Evolutionary conservation across 352 stramenopile genomes (phyloP).

Genomic region (Phytophthora cactorum): DNA sequence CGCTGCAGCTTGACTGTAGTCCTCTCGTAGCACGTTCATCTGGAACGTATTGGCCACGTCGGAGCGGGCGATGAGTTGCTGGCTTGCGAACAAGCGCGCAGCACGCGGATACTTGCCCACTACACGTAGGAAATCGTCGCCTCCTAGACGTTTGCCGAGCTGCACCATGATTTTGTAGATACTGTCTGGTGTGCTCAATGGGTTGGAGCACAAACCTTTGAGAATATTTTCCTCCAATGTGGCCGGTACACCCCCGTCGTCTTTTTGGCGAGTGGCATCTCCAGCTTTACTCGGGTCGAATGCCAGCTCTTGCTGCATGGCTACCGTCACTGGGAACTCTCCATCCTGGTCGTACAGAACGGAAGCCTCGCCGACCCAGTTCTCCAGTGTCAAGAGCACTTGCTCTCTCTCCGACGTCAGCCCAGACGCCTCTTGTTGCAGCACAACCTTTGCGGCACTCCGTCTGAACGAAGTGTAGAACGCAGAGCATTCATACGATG

Average conservation of each 20-base stretch:
- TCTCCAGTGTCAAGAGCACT: slow-evolving; percentile 51
- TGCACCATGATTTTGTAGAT: slow-evolving; percentile 52
- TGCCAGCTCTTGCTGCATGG: slow-evolving; percentile 43
- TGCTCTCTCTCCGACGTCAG: slow-evolving; percentile 30
- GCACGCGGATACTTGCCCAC: slow-evolving; percentile 56
- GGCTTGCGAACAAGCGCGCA: slow-evolving; percentile 45
- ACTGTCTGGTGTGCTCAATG: slow-evolving; percentile 52
- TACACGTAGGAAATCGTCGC: slow-evolving; percentile 44
- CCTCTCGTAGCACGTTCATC: slow-evolving; percentile 23
- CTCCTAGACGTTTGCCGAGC: slow-evolving; percentile 30
- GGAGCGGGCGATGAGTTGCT: slow-evolving; percentile 41
- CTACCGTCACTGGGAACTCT: slow-evolving; percentile 48
- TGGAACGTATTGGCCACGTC: slow-evolving; percentile 45
- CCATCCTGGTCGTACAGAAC: slow-evolving; percentile 44
- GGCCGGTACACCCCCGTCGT: slow-evolving; percentile 8
- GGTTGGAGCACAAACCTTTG: slow-evolving; percentile 48
- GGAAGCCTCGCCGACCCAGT: slow-evolving; percentile 54
- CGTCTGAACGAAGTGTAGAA: slow-evolving; percentile 50
- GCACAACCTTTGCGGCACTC: slow-evolving; percentile 41
- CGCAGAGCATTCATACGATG: slow-evolving; percentile 20
- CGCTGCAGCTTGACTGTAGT: slow-evolving; percentile 43
- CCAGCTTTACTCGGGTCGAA: slow-evolving; percentile 7
- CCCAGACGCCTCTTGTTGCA: slow-evolving; percentile 29
- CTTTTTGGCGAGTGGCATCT: background rate
- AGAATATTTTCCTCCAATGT: slow-evolving; percentile 56